These are phyloP conservation scores for Phialophora macrospora DNA, from an alignment of 2,329 filamentous ascomycete species.

Conservation along the genomic window DNA sequence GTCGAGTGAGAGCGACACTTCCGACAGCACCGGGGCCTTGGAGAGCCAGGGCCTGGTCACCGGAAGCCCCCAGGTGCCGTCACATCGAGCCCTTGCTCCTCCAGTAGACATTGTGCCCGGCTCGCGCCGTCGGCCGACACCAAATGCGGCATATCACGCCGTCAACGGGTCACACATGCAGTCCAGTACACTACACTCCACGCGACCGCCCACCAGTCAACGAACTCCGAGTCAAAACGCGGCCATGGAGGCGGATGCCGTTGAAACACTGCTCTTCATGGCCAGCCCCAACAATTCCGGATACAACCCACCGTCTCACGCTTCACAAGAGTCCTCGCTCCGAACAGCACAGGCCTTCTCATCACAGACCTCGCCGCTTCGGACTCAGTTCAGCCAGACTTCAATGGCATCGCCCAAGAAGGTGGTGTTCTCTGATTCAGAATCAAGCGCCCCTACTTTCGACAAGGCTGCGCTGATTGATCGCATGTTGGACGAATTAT, in stretches of 20 bases:
- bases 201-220: slow-evolving; percentile 38
- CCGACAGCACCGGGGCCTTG: slow-evolving; percentile 33
- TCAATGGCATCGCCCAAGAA: slow-evolving; percentile 35
- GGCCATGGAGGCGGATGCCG: slow-evolving; percentile 56
- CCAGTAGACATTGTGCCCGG: slow-evolving; percentile 51
- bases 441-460: slow-evolving; percentile 20
- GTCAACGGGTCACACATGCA: slow-evolving; percentile 24
- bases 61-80: slow-evolving; percentile 25
- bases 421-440: slow-evolving; percentile 37
- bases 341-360: slow-evolving; percentile 31
- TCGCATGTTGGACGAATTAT: slow-evolving; percentile 42
- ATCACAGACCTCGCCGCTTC: slow-evolving; percentile 35
- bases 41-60: slow-evolving; percentile 26
- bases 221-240: slow-evolving; percentile 51
- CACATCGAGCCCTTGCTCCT: slow-evolving; percentile 45
- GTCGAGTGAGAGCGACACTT: slow-evolving; percentile 40
- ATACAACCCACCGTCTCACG: slow-evolving; percentile 47
- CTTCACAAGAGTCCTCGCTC: slow-evolving; percentile 37
- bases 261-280: slow-evolving; percentile 58
- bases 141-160: slow-evolving; percentile 41
- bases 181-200: slow-evolving; percentile 21
- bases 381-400: slow-evolving; percentile 35
- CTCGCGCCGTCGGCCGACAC: slow-evolving; percentile 47
- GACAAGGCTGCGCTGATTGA: slow-evolving; percentile 41
- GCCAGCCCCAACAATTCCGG: slow-evolving; percentile 56